Conservation (phyloP, 495 filamentous ascomycete species). For the Amorphotheca resinae region DNA sequence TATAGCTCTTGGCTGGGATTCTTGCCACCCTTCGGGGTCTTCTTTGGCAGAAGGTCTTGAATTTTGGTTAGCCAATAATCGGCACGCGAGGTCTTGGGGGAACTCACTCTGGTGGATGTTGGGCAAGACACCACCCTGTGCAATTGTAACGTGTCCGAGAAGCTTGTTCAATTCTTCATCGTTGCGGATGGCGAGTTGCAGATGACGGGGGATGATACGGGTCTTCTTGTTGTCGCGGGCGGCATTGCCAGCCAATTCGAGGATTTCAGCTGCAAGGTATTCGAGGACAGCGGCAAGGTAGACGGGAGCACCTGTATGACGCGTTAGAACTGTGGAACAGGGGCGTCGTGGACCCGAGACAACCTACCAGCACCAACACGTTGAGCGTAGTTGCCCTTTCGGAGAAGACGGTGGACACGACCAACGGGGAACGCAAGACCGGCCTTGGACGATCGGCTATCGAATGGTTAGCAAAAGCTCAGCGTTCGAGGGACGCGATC, state of each 20-base stretch:
- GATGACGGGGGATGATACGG: slow-evolving; percentile 97
- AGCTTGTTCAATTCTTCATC: slow-evolving; percentile 99
- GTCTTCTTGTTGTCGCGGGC: slow-evolving; percentile 99
- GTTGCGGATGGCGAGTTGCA: slow-evolving; percentile 98
- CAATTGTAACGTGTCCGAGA: slow-evolving; percentile 96
- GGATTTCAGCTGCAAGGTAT: slow-evolving; percentile 96
- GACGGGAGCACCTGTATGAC: slow-evolving; percentile 66
- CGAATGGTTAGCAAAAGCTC: slow-evolving; percentile 26
- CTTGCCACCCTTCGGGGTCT: slow-evolving; percentile 89
- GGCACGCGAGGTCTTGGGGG: slow-evolving; percentile 6
- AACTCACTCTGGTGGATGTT: slow-evolving; percentile 95
- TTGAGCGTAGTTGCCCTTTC: slow-evolving; percentile 99
- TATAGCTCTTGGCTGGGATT: slow-evolving; percentile 84
- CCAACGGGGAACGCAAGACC: slow-evolving; percentile 99
- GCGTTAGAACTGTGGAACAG: slow-evolving; percentile 22
- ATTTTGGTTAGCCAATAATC: slow-evolving; percentile 9
- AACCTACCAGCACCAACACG: slow-evolving; percentile 87
- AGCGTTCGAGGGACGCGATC: not conserved
- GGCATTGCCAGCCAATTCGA: slow-evolving; percentile 96
- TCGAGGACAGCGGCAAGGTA: slow-evolving; percentile 97
- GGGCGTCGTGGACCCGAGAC: slow-evolving; percentile 3
- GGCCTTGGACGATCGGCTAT: slow-evolving; percentile 94
- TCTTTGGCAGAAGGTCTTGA: slow-evolving; percentile 92
- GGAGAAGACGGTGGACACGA: slow-evolving; percentile 98
- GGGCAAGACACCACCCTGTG: slow-evolving; percentile 97